Percentiles rank a stretch among this genome's conserved stretches.
These are phyloP conservation scores for Ganoderma sinense DNA, from an alignment of 1,284 basidiomycete genomes.

Conservation along the genomic window DNA sequence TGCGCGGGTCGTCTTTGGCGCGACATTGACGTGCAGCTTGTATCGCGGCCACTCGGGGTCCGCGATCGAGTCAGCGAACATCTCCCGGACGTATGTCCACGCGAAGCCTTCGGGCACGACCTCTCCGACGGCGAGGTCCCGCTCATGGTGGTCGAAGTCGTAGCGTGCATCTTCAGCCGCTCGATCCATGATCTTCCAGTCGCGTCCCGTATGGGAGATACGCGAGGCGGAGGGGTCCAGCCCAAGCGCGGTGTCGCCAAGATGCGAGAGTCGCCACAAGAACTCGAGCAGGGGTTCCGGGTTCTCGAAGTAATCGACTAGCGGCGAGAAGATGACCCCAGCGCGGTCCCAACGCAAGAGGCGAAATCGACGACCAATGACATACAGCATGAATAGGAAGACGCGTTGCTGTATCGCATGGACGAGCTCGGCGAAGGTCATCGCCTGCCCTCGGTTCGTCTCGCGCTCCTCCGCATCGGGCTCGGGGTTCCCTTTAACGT, in stretches of 20 bases:
- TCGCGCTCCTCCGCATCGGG: not conserved
- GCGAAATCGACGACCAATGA: slow-evolving; percentile 9
- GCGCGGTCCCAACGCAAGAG: slow-evolving; percentile 19
- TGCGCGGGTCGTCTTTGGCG: not conserved
- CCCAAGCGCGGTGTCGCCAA: slow-evolving; percentile 1
- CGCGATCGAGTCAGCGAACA: not conserved
- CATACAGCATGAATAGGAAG: slow-evolving; percentile 8
- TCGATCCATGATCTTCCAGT: not conserved
- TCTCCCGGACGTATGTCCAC: not conserved
- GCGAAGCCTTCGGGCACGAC: not conserved
- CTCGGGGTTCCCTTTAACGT: not conserved
- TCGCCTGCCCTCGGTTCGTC: not conserved
- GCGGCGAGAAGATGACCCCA: slow-evolving; percentile 5
- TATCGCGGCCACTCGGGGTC: not conserved
- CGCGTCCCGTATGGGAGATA: not conserved
- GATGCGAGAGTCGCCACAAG: slow-evolving; percentile 10
- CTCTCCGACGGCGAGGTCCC: not conserved
- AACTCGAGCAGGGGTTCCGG: slow-evolving; percentile 7
- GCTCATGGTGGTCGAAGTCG: not conserved
- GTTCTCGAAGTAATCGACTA: slow-evolving; percentile 13
- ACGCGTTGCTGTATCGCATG: slow-evolving; percentile 13
- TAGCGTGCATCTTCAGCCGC: not conserved
- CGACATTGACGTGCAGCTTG: not conserved
- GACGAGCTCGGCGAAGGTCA: not conserved
- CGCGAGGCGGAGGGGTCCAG: slow-evolving; percentile 14